phyloP scores from a whole-genome alignment of 2,329 filamentous ascomycete genomes.

The Monosporascus sp. region DNA sequence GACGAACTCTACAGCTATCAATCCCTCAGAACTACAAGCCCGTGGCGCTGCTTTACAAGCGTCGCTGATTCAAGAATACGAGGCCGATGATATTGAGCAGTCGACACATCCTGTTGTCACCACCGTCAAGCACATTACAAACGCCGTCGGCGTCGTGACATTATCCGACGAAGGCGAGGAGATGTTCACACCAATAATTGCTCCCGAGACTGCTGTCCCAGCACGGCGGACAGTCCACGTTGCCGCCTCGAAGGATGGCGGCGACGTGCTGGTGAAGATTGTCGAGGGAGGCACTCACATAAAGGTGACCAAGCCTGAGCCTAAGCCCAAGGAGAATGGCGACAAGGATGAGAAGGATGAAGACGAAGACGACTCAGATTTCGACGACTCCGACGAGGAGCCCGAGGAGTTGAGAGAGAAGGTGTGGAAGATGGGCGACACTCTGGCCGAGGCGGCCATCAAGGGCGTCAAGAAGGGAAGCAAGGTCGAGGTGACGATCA shows the following conservation, averaged over 20 bases:
- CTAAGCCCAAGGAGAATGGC: constrained; percentile 64
- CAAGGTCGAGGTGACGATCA: constrained; percentile 92
- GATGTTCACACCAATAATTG: constrained; percentile 75
- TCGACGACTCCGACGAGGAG: constrained; percentile 63
- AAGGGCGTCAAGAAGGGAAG: constrained; percentile 78
- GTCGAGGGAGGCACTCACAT: constrained; percentile 87
- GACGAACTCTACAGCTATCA: constrained; percentile 72
- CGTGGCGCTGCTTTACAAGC: constrained; percentile 94
- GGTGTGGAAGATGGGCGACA: constrained; percentile 81
- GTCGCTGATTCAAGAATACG: constrained; percentile 89
- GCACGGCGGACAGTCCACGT: constrained; percentile 82
- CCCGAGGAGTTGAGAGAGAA: constrained; percentile 87
- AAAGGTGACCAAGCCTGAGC: constrained; percentile 85
- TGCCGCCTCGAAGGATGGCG: constrained; percentile 69
- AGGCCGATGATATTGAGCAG: constrained; percentile 89
- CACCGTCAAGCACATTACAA: constrained; percentile 82
- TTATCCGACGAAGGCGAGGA: constrained; percentile 54
- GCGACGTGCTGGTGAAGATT: constrained; percentile 82
- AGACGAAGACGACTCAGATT: constrained; percentile 62
- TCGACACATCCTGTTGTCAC: constrained; percentile 94
- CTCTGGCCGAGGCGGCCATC: constrained; percentile 81
- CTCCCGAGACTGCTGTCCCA: constrained; percentile 83
- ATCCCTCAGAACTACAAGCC: constrained; percentile 85
- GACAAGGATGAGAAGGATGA: constrained; percentile 49
- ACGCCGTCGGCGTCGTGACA: constrained; percentile 79